A percentile compares a stretch with the other conserved stretches of the same genome.
These are phyloP conservation scores for Cardamine occulta DNA, from an alignment of 345 rosid genomes.

Conservation along the genomic window DNA sequence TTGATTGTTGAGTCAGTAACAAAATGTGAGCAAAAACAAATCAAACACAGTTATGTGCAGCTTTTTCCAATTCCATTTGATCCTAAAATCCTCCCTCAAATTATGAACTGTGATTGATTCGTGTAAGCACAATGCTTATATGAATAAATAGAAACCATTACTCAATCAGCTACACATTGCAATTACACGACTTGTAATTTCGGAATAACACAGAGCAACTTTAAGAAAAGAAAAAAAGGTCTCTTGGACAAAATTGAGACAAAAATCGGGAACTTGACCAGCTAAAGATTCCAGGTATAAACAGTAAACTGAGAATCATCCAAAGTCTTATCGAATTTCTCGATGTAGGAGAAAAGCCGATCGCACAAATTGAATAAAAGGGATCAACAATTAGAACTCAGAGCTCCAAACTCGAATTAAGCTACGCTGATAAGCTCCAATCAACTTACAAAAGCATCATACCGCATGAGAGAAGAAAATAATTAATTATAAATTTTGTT, in stretches of 20 bases:
- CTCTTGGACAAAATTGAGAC: too few species aligned
- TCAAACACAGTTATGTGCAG: too few species aligned
- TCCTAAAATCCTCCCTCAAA: too few species aligned
- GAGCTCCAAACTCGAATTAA: neutral
- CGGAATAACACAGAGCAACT: too few species aligned
- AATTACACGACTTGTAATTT: too few species aligned
- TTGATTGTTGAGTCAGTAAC: neutral
- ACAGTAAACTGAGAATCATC: neutral
- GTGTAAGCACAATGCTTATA: neutral
- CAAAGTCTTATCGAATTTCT: constrained; percentile 5
- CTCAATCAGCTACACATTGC: neutral
- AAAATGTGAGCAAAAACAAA: neutral
- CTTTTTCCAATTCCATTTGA: too few species aligned
- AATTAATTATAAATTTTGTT: too few species aligned
- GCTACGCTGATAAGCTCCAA: too few species aligned
- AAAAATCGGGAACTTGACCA: neutral
- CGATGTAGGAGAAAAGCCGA: neutral
- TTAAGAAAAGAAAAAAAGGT: too few species aligned
- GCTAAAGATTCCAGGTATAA: neutral
- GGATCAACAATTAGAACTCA: constrained; percentile 4
- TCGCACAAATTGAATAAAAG: neutral
- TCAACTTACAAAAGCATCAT: too few species aligned
- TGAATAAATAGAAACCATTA: neutral
- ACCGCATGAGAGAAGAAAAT: too few species aligned
- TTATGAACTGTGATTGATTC: too few species aligned